These are phyloP conservation scores for Tuber borchii DNA, from an alignment of 495 filamentous ascomycete genomes.

Conservation along the genomic window DNA sequence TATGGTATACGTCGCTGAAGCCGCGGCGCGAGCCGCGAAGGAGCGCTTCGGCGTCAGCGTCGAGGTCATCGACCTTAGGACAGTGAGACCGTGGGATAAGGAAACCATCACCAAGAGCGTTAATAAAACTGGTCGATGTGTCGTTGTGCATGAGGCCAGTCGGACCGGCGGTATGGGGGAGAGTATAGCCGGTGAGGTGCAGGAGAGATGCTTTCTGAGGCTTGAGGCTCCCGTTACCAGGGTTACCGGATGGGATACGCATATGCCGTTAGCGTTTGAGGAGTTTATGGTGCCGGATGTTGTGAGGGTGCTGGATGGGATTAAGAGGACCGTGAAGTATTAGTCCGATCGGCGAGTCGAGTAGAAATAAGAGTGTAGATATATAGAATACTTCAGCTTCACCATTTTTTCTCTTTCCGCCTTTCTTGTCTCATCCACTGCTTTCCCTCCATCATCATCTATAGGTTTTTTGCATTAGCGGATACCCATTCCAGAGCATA, in stretches of 20 bases:
- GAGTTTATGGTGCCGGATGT: slow-evolving; percentile 86
- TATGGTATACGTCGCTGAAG: slow-evolving; percentile 78
- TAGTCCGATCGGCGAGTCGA: slow-evolving; percentile 32
- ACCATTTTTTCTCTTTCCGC: background rate
- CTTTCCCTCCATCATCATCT: background rate
- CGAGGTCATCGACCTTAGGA: slow-evolving; percentile 87
- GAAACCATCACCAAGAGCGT: slow-evolving; percentile 76
- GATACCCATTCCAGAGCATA: background rate
- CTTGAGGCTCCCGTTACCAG: slow-evolving; percentile 89
- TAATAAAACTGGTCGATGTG: slow-evolving; percentile 77
- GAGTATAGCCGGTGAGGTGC: slow-evolving; percentile 85
- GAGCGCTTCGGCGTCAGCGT: slow-evolving; percentile 69
- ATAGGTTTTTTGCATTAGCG: background rate
- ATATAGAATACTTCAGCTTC: background rate
- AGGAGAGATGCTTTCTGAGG: slow-evolving; percentile 76
- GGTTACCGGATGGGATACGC: slow-evolving; percentile 86
- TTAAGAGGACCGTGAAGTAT: slow-evolving; percentile 56
- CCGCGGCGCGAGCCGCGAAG: slow-evolving; percentile 74
- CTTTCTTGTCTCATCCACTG: background rate
- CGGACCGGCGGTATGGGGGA: slow-evolving; percentile 90
- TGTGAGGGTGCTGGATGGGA: slow-evolving; percentile 63
- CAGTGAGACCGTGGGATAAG: slow-evolving; percentile 93
- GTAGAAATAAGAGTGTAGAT: background rate
- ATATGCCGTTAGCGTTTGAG: slow-evolving; percentile 76
- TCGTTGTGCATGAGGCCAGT: slow-evolving; percentile 95